These are phyloP conservation scores for Fusarium robinianum DNA, from an alignment of 2,329 filamentous ascomycete genomes.

Conservation along the genomic window DNA sequence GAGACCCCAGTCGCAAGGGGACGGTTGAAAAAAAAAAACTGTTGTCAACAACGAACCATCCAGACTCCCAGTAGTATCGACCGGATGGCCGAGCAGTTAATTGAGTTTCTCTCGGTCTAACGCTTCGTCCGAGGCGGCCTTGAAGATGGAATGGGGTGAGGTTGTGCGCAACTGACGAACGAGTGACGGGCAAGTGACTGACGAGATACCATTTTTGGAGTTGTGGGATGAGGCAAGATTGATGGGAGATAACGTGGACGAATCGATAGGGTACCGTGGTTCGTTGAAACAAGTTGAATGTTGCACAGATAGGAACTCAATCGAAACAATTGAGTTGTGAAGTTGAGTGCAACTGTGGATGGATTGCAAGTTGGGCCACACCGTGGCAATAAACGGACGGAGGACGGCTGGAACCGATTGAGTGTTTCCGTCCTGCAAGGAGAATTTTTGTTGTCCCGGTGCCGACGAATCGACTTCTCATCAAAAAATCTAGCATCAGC, in stretches of 20 bases:
- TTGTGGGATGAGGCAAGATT: conserved; percentile 5
- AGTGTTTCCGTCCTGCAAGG: conserved; percentile 15
- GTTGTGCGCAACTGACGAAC: no score
- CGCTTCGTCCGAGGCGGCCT: not conserved
- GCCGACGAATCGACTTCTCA: conserved; percentile 32
- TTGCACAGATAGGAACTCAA: conserved; percentile 20
- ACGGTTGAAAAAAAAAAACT: conserved; percentile 9
- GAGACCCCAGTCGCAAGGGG: conserved; percentile 3
- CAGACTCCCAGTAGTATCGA: conserved; percentile 6
- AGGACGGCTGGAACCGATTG: conserved; percentile 15
- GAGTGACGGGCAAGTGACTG: conserved; percentile 6
- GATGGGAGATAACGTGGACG: conserved; percentile 19
- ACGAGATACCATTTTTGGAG: conserved; percentile 12
- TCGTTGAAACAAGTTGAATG: not conserved
- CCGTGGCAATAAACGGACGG: conserved; percentile 26
- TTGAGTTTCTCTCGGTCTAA: conserved; percentile 1
- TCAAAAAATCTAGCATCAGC: conserved; percentile 29
- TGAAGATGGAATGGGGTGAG: conserved; percentile 12
- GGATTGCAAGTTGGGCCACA: conserved; percentile 15
- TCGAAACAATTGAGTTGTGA: conserved; percentile 15
- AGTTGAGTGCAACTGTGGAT: conserved; percentile 32
- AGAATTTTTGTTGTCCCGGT: conserved; percentile 24
- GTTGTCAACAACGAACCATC: conserved; percentile 6
- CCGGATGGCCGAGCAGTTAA: conserved; percentile 9
- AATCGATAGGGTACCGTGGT: conserved; percentile 14